A percentile compares a stretch with the other conserved stretches of the same genome.
These are phyloP conservation scores for Hydrangea macrophylla DNA, from an alignment of 148 eudicot species.

Conservation along the genomic window DNA sequence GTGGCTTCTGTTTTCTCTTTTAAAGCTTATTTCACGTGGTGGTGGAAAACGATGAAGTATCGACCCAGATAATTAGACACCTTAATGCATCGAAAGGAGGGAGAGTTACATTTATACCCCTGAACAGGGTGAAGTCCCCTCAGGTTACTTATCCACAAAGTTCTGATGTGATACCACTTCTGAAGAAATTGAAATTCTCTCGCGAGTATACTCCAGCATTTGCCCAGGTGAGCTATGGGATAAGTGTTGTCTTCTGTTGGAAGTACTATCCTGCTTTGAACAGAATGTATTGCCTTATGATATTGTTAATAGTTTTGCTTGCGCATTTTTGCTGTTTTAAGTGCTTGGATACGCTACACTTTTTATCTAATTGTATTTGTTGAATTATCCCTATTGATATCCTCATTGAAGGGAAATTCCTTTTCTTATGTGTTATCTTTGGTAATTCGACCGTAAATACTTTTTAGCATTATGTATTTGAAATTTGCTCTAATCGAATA, in stretches of 20 bases:
- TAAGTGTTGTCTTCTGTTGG: too few species aligned
- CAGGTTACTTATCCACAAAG: conserved; percentile 66
- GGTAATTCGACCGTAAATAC: too few species aligned
- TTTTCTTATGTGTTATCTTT: too few species aligned
- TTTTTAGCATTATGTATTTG: too few species aligned
- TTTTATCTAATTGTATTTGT: too few species aligned
- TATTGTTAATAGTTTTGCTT: not conserved
- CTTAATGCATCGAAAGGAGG: conserved; percentile 82
- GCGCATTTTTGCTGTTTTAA: not conserved
- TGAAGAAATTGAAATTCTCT: conserved; percentile 61
- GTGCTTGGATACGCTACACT: too few species aligned
- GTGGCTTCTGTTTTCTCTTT: conserved; percentile 6
- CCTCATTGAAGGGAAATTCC: too few species aligned
- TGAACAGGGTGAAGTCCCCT: conserved; percentile 91
- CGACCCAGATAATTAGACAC: conserved; percentile 72
- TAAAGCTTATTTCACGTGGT: conserved; percentile 97
- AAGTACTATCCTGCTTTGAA: conserved; percentile 1
- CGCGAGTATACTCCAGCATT: conserved; percentile 57
- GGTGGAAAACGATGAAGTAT: conserved; percentile 85
- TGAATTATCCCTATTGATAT: too few species aligned
- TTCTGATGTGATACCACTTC: conserved; percentile 77
- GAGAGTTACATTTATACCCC: conserved; percentile 92
- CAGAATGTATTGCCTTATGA: not conserved
- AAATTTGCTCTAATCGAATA: too few species aligned
- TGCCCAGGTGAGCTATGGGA: conserved; percentile 57